Conservation (phyloP, 495 filamentous ascomycete species). For the Penicillium manginii region DNA sequence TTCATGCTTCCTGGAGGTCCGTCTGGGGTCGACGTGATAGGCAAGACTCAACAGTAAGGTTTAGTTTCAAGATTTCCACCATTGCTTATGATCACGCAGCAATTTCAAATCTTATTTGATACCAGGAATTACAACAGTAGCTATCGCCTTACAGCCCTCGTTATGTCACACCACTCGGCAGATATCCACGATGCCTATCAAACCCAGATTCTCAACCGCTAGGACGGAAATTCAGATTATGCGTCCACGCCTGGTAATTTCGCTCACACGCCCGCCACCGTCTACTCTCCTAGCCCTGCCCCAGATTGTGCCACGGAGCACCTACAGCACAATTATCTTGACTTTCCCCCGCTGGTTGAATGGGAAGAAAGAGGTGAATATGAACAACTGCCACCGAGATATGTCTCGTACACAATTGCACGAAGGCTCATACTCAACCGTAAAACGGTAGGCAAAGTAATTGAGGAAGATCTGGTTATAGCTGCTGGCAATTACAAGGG, state of each 20-base stretch:
- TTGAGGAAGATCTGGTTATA: no score
- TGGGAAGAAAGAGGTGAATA: conserved; percentile 15
- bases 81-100: background rate
- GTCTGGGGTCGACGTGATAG: no score
- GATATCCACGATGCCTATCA: background rate
- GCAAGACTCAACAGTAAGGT: no score
- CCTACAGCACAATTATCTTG: conserved; percentile 7
- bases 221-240: background rate
- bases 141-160: background rate
- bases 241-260: background rate
- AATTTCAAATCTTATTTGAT: background rate
- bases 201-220: background rate
- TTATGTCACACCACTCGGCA: background rate
- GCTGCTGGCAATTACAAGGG: no score
- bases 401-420: background rate
- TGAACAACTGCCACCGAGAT: conserved; percentile 4
- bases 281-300: conserved; percentile 6
- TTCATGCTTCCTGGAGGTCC: no score
- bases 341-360: conserved; percentile 7
- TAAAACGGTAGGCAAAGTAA: background rate
- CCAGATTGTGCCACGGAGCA: conserved; percentile 9
- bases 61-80: background rate
- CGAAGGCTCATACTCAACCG: no score
- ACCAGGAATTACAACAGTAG: background rate
- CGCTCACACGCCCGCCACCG: background rate